Evolutionary conservation across 2,329 filamentous ascomycete genomes (phyloP), one percentile per base, ranked within the genome.

Genomic region (Penicillium hordei): DNA sequence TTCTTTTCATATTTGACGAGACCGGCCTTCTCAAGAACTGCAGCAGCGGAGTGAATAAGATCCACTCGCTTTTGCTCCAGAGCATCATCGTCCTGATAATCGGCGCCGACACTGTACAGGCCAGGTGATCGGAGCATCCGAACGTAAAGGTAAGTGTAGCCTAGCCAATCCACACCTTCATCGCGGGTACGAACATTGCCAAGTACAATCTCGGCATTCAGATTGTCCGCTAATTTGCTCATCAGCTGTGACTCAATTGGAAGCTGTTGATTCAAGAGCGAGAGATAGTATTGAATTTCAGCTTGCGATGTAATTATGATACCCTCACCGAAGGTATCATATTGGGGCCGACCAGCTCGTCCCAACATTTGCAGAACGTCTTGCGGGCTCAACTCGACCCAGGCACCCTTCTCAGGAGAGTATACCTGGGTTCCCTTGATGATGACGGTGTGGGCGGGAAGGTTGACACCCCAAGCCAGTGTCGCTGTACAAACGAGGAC

Each of bases 381-480:
- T 73, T 99, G 94, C 13, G 94, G 94, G 70, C 93, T 97, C 53
- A 99, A 78, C 73, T 99, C 95, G 21, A 99, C 93, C 93, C 94
- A 99, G 75, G 90, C 94, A 79, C 94, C 94, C 79, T 97, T 97
- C 73, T 99, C 94, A 0, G 94, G 94, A 0, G 94, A 97, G 78
- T 99, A 99, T 21, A 99, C 89, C 71, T 96, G 92, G 1, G 94
- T 99, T 55, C 94, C 94, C 78, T 99, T 99, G 81, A 99, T 99
- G 71, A 99, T 93, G 70, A 99, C 94, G 0, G 94, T 97, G 71
- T 99, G 94, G 2, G 94, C 94, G 5, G 94, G 94, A 71, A 99
- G 79, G 76, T 99, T 99, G 72, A 99, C 94, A 86, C 94, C 94
- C 94, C 94, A 99, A 25, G 94, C 94, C 52, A 99, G 82, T n/a